Evolutionary conservation across 164 flowering plant species (phyloP).

Genomic region (Liquidambar formosana): DNA sequence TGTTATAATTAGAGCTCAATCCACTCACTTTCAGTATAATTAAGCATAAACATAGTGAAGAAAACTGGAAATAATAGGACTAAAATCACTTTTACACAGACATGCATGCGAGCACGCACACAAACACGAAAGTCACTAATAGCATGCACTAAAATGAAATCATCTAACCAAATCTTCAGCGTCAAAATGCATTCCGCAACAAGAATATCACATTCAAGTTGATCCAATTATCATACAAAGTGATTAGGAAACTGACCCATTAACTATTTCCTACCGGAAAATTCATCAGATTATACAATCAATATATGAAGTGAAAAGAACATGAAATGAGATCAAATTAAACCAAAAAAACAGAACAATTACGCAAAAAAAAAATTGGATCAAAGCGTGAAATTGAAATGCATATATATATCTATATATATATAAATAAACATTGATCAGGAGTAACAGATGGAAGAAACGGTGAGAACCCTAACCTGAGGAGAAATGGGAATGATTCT

Average conservation of each 20-base stretch:
- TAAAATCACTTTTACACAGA: not conserved
- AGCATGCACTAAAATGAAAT: not conserved
- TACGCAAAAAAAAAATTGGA: too few relatives aligned
- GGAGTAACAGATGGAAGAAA: not conserved
- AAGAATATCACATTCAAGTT: not conserved
- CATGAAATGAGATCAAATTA: too few relatives aligned
- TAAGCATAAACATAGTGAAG: not conserved
- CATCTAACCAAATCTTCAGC: not conserved
- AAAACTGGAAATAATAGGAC: not conserved
- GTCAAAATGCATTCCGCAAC: not conserved
- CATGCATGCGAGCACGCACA: not conserved
- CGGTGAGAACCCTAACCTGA: not conserved
- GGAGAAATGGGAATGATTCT: not conserved
- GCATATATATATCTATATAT: not conserved
- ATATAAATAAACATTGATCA: not conserved
- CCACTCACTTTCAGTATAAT: too few relatives aligned
- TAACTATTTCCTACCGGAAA: not conserved
- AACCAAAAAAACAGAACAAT: too few relatives aligned
- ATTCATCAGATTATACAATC: not conserved
- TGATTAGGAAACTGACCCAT: not conserved
- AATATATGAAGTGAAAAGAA: not conserved
- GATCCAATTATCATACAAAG: not conserved
- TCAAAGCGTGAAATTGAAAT: not conserved
- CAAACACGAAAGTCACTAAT: not conserved
- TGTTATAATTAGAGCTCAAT: too few relatives aligned